phyloP scores from a whole-genome alignment of 2,329 filamentous ascomycete genomes.

The Pyrenophora teres region DNA sequence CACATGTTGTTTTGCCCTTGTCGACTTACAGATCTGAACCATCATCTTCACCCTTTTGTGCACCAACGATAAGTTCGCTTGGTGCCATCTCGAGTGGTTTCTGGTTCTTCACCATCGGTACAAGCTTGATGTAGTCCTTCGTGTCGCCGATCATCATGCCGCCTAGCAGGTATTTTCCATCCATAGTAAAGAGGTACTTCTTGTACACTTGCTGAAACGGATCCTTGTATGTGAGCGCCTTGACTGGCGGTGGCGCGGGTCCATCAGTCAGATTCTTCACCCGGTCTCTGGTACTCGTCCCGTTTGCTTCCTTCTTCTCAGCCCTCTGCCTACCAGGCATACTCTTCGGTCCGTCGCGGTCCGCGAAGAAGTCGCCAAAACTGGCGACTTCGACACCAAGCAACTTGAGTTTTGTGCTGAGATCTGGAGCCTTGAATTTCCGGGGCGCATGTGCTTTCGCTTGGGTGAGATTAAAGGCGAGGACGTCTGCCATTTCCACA shows the following conservation, averaged over 20 bases:
- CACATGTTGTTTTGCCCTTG: conserved; percentile 5
- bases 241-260: conserved; percentile 66
- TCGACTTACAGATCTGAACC: conserved; percentile 69
- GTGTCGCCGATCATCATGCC: conserved; percentile 98
- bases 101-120: conserved; percentile 83
- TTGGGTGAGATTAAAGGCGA: conserved; percentile 88
- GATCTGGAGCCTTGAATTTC: conserved; percentile 77
- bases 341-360: conserved; percentile 77
- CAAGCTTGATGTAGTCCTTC: conserved; percentile 85
- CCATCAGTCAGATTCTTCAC: conserved; percentile 61
- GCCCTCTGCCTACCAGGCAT: conserved; percentile 65
- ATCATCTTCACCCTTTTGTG: conserved; percentile 73
- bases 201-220: conserved; percentile 90
- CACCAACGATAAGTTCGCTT: conserved; percentile 80
- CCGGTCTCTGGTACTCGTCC: conserved; percentile 46
- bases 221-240: conserved; percentile 85
- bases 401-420: conserved; percentile 90
- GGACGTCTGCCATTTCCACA: conserved; percentile 89
- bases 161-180: conserved; percentile 88
- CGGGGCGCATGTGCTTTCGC: conserved; percentile 72
- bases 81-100: conserved; percentile 79
- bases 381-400: conserved; percentile 89
- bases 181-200: conserved; percentile 87
- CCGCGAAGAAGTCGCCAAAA: conserved; percentile 92
- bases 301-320: conserved; percentile 50